These are phyloP conservation scores for Amylostereum chailletii DNA, from an alignment of 1,284 basidiomycete species.

Conservation along the genomic window DNA sequence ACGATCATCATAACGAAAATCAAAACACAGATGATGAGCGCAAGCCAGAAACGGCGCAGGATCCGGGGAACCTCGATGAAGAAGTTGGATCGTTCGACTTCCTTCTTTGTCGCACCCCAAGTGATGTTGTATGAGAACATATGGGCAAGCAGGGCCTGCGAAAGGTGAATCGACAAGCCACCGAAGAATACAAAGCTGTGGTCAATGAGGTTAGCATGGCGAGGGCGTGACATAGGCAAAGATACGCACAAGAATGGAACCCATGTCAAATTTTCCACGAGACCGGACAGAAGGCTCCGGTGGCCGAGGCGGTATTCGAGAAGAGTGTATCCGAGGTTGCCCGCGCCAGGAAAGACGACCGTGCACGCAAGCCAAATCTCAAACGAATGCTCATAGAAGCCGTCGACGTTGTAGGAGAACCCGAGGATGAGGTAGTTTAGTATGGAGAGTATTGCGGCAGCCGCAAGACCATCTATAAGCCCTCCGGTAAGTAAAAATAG, in stretches of 20 bases:
- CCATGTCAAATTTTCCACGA: conserved; percentile 67
- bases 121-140: conserved; percentile 79
- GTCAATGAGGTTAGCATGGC: not conserved
- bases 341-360: conserved; percentile 67
- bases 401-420: conserved; percentile 54
- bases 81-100: conserved; percentile 78
- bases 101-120: conserved; percentile 75
- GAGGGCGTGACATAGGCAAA: conserved; percentile 6
- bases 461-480: conserved; percentile 61
- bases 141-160: conserved; percentile 71
- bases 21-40: conserved; percentile 46
- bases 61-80: conserved; percentile 83
- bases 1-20: conserved; percentile 45
- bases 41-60: conserved; percentile 62
- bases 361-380: conserved; percentile 73
- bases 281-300: conserved; percentile 40
- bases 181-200: conserved; percentile 79
- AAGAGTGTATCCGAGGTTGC: conserved; percentile 64
- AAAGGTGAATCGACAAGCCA: conserved; percentile 68
- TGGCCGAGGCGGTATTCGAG: conserved; percentile 72
- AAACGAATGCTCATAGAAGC: conserved; percentile 64
- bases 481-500: not conserved
- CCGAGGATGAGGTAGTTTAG: conserved; percentile 71
- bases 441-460: conserved; percentile 52
- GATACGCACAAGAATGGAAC: conserved; percentile 67